These are phyloP conservation scores for Deuterostichococcus epilithicus DNA, from an alignment of 139 green algal genomes.

Conservation along the genomic window DNA sequence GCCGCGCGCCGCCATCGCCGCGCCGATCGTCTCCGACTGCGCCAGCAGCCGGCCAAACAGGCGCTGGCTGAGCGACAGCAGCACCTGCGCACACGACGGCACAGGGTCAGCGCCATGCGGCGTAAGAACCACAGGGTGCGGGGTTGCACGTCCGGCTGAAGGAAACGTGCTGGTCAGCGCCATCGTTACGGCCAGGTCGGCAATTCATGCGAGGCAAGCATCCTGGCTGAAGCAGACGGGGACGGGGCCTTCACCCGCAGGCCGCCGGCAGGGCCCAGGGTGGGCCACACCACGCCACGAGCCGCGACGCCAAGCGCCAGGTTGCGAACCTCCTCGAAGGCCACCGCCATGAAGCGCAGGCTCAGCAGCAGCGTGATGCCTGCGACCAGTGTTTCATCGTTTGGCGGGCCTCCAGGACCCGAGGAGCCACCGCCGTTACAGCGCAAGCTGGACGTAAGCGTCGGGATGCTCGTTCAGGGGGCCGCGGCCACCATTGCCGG, in stretches of 20 bases:
- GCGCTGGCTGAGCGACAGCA: conserved; percentile 32
- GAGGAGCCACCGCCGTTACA: too few relatives aligned
- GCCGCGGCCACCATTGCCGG: too few relatives aligned
- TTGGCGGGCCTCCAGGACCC: too few relatives aligned
- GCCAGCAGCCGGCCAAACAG: conserved; percentile 71
- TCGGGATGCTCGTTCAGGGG: too few relatives aligned
- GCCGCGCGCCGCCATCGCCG: conserved; percentile 67
- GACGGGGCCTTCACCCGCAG: neutral
- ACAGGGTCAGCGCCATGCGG: conserved; percentile 13
- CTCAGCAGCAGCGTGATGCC: conserved; percentile 77
- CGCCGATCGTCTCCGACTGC: conserved; percentile 52
- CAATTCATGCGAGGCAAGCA: neutral
- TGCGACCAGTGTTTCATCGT: conserved; percentile 1
- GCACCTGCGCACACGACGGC: conserved; percentile 27
- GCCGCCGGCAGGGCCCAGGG: conserved; percentile 37
- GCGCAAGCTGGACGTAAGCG: too few relatives aligned
- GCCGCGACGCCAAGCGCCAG: conserved; percentile 73
- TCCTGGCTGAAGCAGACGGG: neutral
- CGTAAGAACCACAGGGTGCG: neutral
- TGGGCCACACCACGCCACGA: conserved; percentile 65
- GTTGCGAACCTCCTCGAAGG: conserved; percentile 84
- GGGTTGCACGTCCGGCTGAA: neutral
- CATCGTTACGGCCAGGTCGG: neutral
- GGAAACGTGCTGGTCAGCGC: neutral
- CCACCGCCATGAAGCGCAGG: conserved; percentile 79